Evolutionary conservation across 1,284 basidiomycete species (phyloP).

Genomic region (Sanghuangporus baumii): DNA sequence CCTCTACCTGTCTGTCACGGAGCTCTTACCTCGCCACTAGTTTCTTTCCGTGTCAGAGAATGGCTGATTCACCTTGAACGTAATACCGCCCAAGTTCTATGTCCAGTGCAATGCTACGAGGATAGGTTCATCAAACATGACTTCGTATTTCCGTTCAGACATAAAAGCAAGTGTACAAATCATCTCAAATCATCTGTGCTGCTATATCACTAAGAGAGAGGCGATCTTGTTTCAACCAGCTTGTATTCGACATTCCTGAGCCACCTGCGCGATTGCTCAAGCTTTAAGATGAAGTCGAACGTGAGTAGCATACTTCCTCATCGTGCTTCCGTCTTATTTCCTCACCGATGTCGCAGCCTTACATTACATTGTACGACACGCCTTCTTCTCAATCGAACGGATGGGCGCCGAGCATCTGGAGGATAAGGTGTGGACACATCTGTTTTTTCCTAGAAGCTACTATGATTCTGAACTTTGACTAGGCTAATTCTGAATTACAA

Average conservation of each 20-base stretch:
- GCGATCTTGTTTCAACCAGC: neutral
- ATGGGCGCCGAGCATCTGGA: slow-evolving; percentile 71
- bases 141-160: slow-evolving; percentile 1
- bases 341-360: slow-evolving; percentile 31
- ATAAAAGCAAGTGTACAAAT: slow-evolving; percentile 12
- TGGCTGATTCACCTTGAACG: neutral
- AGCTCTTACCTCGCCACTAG: slow-evolving; percentile 11
- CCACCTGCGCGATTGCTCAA: neutral
- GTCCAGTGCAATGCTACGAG: neutral
- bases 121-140: slow-evolving; percentile 6
- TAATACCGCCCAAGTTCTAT: neutral
- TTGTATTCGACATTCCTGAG: neutral
- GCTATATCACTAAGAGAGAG: neutral
- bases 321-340: neutral
- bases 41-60: slow-evolving; percentile 5
- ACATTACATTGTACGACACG: slow-evolving; percentile 62
- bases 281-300: slow-evolving; percentile 14
- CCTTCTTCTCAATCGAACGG: slow-evolving; percentile 49
- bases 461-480: neutral
- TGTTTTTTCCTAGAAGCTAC: neutral
- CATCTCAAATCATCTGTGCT: slow-evolving; percentile 15
- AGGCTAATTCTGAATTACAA: slow-evolving; percentile 72
- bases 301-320: slow-evolving; percentile 2
- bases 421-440: slow-evolving; percentile 32
- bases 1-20: neutral